These are phyloP conservation scores for Acer campestre DNA, from an alignment of 345 rosid species.

Conservation along the genomic window DNA sequence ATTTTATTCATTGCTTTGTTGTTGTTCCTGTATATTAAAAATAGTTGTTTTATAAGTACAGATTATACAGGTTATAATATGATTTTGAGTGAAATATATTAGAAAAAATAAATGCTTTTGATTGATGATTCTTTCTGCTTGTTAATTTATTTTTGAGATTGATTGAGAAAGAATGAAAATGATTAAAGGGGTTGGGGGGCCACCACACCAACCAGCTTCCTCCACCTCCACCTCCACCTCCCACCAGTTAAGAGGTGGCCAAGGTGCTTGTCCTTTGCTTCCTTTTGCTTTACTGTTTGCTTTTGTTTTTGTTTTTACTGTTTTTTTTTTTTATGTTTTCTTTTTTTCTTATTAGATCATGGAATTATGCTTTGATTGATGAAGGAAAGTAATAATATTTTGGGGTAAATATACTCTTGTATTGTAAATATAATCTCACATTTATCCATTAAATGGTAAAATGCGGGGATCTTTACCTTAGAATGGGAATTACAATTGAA, in stretches of 20 bases:
- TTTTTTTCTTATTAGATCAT: not conserved
- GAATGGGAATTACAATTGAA: no score
- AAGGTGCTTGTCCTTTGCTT: not conserved
- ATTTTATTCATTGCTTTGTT: not conserved
- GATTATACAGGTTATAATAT: not conserved
- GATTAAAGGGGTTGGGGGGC: not conserved
- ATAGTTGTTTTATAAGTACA: not conserved
- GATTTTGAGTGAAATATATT: not conserved
- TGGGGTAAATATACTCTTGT: no score
- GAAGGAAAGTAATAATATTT: not conserved
- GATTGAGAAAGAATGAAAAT: not conserved
- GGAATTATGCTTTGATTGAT: not conserved
- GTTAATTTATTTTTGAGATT: not conserved
- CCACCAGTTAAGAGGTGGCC: not conserved
- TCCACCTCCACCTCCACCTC: not conserved
- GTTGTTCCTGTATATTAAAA: not conserved
- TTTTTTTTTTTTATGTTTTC: not conserved
- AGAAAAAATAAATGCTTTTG: not conserved
- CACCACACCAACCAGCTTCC: not conserved
- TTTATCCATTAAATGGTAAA: no score
- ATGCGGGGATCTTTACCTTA: no score
- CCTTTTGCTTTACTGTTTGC: slow-evolving; percentile 2
- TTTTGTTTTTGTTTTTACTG: not conserved
- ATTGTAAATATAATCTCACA: no score
- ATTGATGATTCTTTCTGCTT: not conserved